Evolutionary conservation across 2,329 filamentous ascomycete genomes (phyloP).

Genomic region (Aphanoascus verrucosus): DNA sequence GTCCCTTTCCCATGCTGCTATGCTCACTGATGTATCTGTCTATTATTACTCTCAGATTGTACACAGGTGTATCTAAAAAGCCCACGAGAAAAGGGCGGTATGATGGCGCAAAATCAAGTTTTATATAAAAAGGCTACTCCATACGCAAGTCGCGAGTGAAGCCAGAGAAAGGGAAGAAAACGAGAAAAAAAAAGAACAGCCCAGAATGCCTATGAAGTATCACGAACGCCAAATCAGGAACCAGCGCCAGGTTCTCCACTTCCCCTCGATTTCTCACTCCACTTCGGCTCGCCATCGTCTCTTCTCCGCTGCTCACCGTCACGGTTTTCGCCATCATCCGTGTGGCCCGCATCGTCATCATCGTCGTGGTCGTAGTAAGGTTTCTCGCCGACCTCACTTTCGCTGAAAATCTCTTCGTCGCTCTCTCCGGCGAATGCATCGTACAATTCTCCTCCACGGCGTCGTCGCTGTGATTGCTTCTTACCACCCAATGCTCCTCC

Average conservation of each 20-base stretch:
- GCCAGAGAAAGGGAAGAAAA: neutral
- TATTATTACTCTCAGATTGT: conserved; percentile 4
- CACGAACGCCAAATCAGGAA: neutral
- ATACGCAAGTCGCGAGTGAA: conserved; percentile 1
- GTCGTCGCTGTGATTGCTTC: conserved; percentile 43
- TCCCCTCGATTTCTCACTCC: conserved; percentile 11
- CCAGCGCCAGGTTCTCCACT: conserved; percentile 15
- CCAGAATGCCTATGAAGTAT: conserved; percentile 1
- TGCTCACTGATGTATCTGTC: neutral
- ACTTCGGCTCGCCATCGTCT: neutral
- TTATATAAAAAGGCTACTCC: too few species aligned
- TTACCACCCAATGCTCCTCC: conserved; percentile 29
- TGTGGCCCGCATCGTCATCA: conserved; percentile 1
- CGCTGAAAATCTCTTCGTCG: conserved; percentile 56
- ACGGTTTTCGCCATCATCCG: neutral
- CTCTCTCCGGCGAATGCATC: conserved; percentile 95
- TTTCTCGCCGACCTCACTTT: conserved; percentile 37
- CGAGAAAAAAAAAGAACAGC: conserved; percentile 15
- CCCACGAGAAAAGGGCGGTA: too few species aligned
- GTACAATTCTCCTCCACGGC: conserved; percentile 77
- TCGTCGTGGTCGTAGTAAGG: conserved; percentile 34
- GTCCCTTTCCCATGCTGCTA: neutral
- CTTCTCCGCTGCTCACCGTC: neutral
- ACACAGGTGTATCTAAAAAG: conserved; percentile 7
- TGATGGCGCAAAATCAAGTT: too few species aligned